Evolutionary conservation across 805 yeast genomes (phyloP).

Genomic region (Candida parachauliodes): DNA sequence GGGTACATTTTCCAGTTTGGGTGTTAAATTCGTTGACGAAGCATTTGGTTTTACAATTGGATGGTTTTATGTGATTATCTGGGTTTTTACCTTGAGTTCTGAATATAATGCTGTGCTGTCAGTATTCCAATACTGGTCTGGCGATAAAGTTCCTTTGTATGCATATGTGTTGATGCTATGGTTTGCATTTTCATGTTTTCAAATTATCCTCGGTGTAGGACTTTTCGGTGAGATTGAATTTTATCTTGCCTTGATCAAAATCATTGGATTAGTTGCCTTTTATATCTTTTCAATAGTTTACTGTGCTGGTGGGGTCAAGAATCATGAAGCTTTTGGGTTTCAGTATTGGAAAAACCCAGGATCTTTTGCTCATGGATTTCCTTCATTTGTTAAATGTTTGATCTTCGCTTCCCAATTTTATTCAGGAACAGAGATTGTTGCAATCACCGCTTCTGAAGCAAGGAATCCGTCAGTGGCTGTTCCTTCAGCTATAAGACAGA

Average conservation of each 20-base stretch:
- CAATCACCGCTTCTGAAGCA: slow-evolving; percentile 60
- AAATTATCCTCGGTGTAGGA: slow-evolving; percentile 44
- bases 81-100: slow-evolving; percentile 53
- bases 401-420: slow-evolving; percentile 60
- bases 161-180: slow-evolving; percentile 55
- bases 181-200: slow-evolving; percentile 47
- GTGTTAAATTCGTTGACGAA: slow-evolving; percentile 47
- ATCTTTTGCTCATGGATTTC: slow-evolving; percentile 45
- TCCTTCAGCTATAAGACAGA: slow-evolving; percentile 55
- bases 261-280: slow-evolving; percentile 45
- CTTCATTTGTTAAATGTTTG: slow-evolving; percentile 54
- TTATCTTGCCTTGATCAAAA: slow-evolving; percentile 47
- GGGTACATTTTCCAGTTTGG: slow-evolving; percentile 50
- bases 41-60: slow-evolving; percentile 59
- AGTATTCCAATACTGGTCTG: slow-evolving; percentile 43
- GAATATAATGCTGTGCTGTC: slow-evolving; percentile 54
- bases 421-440: slow-evolving; percentile 55
- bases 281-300: slow-evolving; percentile 49
- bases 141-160: slow-evolving; percentile 50
- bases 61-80: slow-evolving; percentile 49
- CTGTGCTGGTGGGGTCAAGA: slow-evolving; percentile 43
- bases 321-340: slow-evolving; percentile 36
- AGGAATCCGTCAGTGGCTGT: slow-evolving; percentile 55
- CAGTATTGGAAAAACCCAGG: slow-evolving; percentile 44
- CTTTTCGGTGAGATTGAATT: slow-evolving; percentile 58